phyloP scores from a whole-genome alignment of 768 basidiomycete genomes.

The Gelatoporia subvermispora region DNA sequence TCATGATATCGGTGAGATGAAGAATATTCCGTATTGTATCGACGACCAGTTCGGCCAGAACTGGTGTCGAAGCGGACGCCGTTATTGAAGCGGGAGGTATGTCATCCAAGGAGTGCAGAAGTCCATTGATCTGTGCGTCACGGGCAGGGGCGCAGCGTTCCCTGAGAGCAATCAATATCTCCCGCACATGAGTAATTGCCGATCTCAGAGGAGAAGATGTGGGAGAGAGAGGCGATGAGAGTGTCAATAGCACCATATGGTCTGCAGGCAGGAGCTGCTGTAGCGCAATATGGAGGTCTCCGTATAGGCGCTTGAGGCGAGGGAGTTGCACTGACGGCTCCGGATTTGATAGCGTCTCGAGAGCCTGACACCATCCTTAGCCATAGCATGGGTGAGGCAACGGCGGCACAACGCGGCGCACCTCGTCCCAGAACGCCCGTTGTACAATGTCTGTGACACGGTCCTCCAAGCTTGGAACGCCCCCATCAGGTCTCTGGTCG shows the following conservation, averaged over 20 bases:
- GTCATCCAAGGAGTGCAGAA: conserved; percentile 31
- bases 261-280: conserved; percentile 52
- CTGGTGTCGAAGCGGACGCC: conserved; percentile 14
- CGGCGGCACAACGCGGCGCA: conserved; percentile 25
- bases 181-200: conserved; percentile 47
- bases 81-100: conserved; percentile 6
- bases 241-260: conserved; percentile 44
- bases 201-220: conserved; percentile 65
- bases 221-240: conserved; percentile 59
- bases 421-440: conserved; percentile 73
- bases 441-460: conserved; percentile 47
- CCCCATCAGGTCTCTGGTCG: conserved; percentile 10
- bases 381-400: neutral
- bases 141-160: conserved; percentile 65
- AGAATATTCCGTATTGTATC: conserved; percentile 46
- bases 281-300: conserved; percentile 47
- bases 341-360: conserved; percentile 50
- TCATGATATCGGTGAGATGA: conserved; percentile 57
- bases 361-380: conserved; percentile 39
- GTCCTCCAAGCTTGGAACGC: conserved; percentile 36
- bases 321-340: conserved; percentile 53
- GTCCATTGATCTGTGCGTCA: conserved; percentile 47
- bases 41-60: conserved; percentile 44
- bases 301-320: conserved; percentile 52
- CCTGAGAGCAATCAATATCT: conserved; percentile 46